These are phyloP conservation scores for Eimeria acervulina DNA, from an alignment of 169 alveolate genomes.

Conservation along the genomic window DNA sequence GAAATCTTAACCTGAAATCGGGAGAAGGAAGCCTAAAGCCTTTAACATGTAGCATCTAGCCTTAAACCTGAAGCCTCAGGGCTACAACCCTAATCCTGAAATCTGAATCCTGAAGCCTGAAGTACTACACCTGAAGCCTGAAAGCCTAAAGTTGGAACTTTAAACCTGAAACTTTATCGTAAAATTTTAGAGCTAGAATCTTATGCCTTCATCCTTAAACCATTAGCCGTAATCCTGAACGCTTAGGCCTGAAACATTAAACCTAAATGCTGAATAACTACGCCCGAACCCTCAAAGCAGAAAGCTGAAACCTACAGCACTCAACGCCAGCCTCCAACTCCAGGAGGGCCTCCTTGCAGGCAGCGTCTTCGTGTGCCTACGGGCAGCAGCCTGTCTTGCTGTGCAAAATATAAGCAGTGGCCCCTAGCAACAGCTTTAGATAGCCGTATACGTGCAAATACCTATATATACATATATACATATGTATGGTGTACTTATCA, in stretches of 20 bases:
- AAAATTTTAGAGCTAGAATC: not conserved
- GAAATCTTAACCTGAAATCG: not conserved
- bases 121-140: not conserved
- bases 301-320: not conserved
- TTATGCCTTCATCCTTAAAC: not conserved
- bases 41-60: no score
- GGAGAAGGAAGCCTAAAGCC: not conserved
- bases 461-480: not conserved
- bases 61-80: not conserved
- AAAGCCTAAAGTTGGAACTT: not conserved
- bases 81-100: not conserved
- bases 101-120: not conserved
- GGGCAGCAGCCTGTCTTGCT: not conserved
- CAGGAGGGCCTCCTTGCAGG: not conserved
- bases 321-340: slow-evolving; percentile 55
- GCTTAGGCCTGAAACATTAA: not conserved
- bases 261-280: not conserved
- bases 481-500: not conserved
- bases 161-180: not conserved
- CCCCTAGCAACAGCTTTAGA: not conserved
- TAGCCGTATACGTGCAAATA: not conserved
- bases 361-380: slow-evolving; percentile 53
- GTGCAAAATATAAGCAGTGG: not conserved
- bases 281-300: not conserved
- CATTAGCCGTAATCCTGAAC: not conserved